Percentiles rank a stretch among this genome's conserved stretches.
Conservation (phyloP, 257 asterid species). For the Nicotiana tomentosiformis region DNA sequence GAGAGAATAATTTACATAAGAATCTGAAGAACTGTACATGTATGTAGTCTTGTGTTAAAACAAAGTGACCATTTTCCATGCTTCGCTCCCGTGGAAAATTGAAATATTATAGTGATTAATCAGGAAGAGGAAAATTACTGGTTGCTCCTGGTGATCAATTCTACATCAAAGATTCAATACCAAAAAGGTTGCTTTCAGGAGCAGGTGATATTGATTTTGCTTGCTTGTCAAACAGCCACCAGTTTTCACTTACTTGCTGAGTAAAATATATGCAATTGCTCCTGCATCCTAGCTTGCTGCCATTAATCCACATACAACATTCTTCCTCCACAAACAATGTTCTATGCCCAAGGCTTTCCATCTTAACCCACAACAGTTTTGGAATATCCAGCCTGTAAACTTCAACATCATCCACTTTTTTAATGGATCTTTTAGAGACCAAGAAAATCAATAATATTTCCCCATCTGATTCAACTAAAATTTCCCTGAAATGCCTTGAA, state of each 20-base stretch:
- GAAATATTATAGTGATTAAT: neutral
- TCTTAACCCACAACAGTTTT: conserved; percentile 5
- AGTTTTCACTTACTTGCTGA: conserved; percentile 7
- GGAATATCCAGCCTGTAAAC: conserved; percentile 22
- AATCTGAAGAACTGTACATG: neutral
- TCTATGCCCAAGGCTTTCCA: conserved; percentile 22
- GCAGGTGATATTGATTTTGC: conserved; percentile 7
- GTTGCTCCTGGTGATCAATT: neutral
- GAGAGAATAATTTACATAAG: neutral
- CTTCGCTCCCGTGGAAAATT: neutral
- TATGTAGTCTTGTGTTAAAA: neutral
- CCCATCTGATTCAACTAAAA: conserved; percentile 28
- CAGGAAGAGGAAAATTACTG: neutral
- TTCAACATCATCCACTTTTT: conserved; percentile 26
- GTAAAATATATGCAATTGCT: conserved; percentile 25
- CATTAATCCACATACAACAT: conserved; percentile 19
- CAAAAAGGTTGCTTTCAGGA: neutral
- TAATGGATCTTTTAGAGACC: conserved; percentile 11
- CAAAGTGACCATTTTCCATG: neutral
- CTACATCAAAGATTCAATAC: neutral
- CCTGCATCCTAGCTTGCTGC: conserved; percentile 25
- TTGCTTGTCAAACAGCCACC: conserved; percentile 31
- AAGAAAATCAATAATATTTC: conserved; percentile 27
- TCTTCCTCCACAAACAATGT: conserved; percentile 27
- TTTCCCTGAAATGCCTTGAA: conserved; percentile 21